Evolutionary conservation across 768 basidiomycete species (phyloP).

Genomic region (Myochromella boudieri): DNA sequence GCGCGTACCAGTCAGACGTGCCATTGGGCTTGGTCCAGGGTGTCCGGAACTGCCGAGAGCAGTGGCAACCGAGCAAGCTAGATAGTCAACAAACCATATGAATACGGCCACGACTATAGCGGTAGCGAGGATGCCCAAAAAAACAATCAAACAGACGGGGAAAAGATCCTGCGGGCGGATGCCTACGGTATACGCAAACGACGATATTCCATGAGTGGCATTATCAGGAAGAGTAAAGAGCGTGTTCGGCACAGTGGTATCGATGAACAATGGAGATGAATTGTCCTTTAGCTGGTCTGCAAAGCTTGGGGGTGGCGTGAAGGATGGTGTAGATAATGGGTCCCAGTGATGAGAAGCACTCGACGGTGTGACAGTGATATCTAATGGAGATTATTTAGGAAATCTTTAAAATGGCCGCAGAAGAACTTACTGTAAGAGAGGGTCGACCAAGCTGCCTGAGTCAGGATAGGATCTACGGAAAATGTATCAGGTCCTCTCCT

Average conservation of each 20-base stretch:
- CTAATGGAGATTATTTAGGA: conserved; percentile 35
- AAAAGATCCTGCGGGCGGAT: conserved; percentile 82
- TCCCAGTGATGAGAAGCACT: conserved; percentile 59
- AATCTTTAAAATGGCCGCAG: conserved; percentile 5
- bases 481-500: neutral
- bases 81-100: conserved; percentile 71
- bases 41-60: conserved; percentile 14
- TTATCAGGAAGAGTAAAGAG: conserved; percentile 70
- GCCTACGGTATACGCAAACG: conserved; percentile 85
- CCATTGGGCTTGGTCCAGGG: conserved; percentile 15
- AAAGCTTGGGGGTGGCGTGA: conserved; percentile 69
- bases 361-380: conserved; percentile 67
- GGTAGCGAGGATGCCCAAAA: conserved; percentile 74
- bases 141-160: conserved; percentile 76
- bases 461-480: conserved; percentile 78
- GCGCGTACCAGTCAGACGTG: conserved; percentile 30
- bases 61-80: conserved; percentile 37
- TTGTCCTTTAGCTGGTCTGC: conserved; percentile 69
- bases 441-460: conserved; percentile 87
- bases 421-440: conserved; percentile 61
- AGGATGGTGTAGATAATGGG: conserved; percentile 56
- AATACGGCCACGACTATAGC: conserved; percentile 69
- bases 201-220: conserved; percentile 67
- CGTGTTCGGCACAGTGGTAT: conserved; percentile 64
- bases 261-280: conserved; percentile 75